Conservation (phyloP, 208 protist species). For the Trypanosoma platydactyli region DNA sequence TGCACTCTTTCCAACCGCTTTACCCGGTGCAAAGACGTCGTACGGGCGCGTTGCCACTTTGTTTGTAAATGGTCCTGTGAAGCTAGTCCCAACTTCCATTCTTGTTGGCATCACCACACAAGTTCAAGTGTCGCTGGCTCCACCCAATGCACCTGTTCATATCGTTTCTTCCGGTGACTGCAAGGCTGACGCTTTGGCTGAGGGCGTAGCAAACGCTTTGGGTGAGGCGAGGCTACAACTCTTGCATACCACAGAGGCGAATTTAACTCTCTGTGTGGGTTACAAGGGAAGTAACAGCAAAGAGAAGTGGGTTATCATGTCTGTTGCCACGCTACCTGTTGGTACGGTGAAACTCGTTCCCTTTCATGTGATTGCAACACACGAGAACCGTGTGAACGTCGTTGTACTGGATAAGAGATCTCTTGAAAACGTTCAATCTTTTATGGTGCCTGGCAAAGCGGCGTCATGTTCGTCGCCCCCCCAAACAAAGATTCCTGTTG, state of each 20-base stretch:
- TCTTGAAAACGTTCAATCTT: constrained; percentile 29
- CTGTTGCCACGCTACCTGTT: constrained; percentile 24
- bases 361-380: constrained; percentile 27
- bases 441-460: constrained; percentile 16
- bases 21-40: constrained; percentile 19
- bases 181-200: constrained; percentile 24
- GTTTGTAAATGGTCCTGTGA: constrained; percentile 47
- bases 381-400: constrained; percentile 43
- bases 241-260: constrained; percentile 10
- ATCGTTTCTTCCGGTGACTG: constrained; percentile 24
- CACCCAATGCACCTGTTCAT: constrained; percentile 33
- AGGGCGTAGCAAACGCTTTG: constrained; percentile 31
- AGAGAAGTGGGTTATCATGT: constrained; percentile 14
- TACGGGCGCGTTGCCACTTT: constrained; percentile 37
- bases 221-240: constrained; percentile 31
- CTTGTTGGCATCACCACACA: constrained; percentile 30
- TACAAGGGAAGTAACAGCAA: constrained; percentile 36
- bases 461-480: not conserved
- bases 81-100: constrained; percentile 37
- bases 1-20: not conserved
- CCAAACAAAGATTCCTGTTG: not conserved
- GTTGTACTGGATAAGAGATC: constrained; percentile 35
- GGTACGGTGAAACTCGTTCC: constrained; percentile 34
- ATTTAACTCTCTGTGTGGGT: constrained; percentile 51
- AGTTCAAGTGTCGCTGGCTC: constrained; percentile 35